phyloP scores from a whole-genome alignment of 2,329 filamentous ascomycete species.

The Ceratocystis cubensis region DNA sequence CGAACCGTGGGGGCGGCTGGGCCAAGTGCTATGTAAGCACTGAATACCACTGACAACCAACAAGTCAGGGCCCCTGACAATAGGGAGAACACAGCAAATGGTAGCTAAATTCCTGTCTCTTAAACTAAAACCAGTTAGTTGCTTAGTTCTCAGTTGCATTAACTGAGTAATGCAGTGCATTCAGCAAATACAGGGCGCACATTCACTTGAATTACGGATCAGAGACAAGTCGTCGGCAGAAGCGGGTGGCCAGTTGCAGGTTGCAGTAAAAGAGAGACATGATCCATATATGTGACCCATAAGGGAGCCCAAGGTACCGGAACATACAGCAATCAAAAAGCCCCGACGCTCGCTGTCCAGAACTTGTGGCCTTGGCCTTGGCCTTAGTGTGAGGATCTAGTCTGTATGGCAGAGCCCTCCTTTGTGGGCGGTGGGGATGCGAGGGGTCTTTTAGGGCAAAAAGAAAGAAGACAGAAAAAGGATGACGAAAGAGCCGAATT shows the following conservation, averaged over 20 bases:
- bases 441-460: conserved; percentile 3
- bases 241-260: background rate
- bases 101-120: too few relatives aligned
- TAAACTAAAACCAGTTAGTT: too few relatives aligned
- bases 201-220: too few relatives aligned
- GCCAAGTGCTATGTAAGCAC: too few relatives aligned
- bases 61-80: too few relatives aligned
- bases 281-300: background rate
- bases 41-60: too few relatives aligned
- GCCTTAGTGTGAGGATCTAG: conserved; percentile 1
- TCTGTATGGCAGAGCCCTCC: background rate
- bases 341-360: background rate
- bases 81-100: too few relatives aligned
- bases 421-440: background rate
- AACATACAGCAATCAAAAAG: too few relatives aligned
- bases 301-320: background rate
- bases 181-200: too few relatives aligned
- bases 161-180: too few relatives aligned
- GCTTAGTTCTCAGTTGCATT: too few relatives aligned
- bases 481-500: background rate
- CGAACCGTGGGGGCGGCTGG: too few relatives aligned
- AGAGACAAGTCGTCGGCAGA: background rate
- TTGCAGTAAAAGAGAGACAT: background rate
- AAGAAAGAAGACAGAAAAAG: background rate
- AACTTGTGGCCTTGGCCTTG: background rate